Evolutionary conservation across 805 yeast genomes (phyloP).

Genomic region (Cyberlindnera maclurae): DNA sequence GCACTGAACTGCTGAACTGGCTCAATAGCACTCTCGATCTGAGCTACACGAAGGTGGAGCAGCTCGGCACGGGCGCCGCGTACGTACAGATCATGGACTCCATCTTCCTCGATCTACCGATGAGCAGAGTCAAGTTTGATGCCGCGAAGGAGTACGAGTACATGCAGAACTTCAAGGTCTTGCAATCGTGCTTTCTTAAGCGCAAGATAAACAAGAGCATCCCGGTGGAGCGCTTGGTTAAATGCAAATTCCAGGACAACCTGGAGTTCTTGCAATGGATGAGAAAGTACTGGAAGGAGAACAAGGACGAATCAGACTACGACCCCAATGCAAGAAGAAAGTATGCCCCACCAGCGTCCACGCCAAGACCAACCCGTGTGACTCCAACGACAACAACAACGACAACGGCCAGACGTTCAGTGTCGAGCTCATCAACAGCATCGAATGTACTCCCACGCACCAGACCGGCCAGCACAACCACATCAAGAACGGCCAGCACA

Average conservation of each 20-base stretch:
- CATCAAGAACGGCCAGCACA: conserved; percentile 7
- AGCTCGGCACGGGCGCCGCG: conserved; percentile 93
- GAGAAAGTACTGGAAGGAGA: conserved; percentile 73
- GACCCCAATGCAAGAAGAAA: conserved; percentile 61
- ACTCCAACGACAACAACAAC: not conserved
- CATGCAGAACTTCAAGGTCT: conserved; percentile 72
- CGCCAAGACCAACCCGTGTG: not conserved
- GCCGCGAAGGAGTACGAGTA: conserved; percentile 70
- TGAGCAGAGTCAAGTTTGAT: conserved; percentile 68
- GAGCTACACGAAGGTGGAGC: conserved; percentile 72
- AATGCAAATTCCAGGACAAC: conserved; percentile 90
- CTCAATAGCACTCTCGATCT: conserved; percentile 63
- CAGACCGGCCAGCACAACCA: conserved; percentile 4
- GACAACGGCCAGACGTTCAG: conserved; percentile 2
- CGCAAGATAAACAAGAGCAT: conserved; percentile 67
- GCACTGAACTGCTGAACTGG: conserved; percentile 83
- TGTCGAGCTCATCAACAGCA: not conserved
- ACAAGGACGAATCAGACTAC: conserved; percentile 60
- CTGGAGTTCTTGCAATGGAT: conserved; percentile 93
- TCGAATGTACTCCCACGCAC: conserved; percentile 8
- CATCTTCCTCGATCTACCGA: conserved; percentile 74
- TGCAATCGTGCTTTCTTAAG: conserved; percentile 72
- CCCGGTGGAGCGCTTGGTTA: conserved; percentile 74
- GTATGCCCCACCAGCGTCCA: conserved; percentile 11
- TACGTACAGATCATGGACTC: conserved; percentile 90